These are phyloP conservation scores for Xylaria cubensis DNA, from an alignment of 495 filamentous ascomycete genomes.

Conservation along the genomic window DNA sequence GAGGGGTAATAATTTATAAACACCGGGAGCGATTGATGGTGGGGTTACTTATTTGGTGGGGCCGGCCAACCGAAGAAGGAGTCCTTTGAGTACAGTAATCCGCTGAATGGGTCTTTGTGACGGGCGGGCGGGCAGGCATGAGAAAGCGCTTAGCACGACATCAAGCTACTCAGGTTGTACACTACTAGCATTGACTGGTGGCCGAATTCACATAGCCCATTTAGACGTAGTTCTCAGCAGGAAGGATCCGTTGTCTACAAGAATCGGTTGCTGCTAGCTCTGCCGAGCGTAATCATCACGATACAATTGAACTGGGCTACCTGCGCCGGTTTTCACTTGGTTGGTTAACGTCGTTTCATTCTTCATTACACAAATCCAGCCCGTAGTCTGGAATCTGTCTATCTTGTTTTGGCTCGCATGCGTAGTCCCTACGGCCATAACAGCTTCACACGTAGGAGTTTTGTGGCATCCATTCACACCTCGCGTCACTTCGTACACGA, in stretches of 20 bases:
- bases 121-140: background rate
- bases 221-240: background rate
- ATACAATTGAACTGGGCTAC: background rate
- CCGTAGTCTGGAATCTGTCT: conserved; percentile 40
- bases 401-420: conserved; percentile 35
- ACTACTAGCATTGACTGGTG: background rate
- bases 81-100: conserved; percentile 21
- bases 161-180: background rate
- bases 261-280: background rate
- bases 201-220: background rate
- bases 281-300: conserved; percentile 2
- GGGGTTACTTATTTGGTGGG: conserved; percentile 4
- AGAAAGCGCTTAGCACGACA: background rate
- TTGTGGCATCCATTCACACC: conserved; percentile 26
- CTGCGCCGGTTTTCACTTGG: conserved; percentile 19
- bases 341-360: conserved; percentile 32
- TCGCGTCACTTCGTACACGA: conserved; percentile 23
- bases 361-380: conserved; percentile 31
- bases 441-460: conserved; percentile 19
- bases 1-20: conserved; percentile 24
- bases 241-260: background rate
- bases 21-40: background rate
- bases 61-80: background rate
- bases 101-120: background rate
- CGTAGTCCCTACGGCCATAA: conserved; percentile 22